A percentile compares a stretch with the other conserved stretches of the same genome.
phyloP scores from a whole-genome alignment of 2,329 filamentous ascomycete species.

The Monosporascus sp. region DNA sequence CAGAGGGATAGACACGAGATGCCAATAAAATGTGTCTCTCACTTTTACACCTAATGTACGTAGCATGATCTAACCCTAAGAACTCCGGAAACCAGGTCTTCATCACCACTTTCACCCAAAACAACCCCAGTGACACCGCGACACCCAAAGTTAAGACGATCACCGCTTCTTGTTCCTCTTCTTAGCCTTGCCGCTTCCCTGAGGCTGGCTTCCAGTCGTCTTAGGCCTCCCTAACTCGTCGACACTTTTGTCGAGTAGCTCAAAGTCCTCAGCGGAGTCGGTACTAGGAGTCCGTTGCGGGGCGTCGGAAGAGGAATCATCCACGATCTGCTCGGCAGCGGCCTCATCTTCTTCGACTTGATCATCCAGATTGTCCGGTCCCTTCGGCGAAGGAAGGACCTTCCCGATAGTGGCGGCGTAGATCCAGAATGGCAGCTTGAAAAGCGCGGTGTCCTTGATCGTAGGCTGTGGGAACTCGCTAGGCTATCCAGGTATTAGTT shows the following conservation, averaged over 20 bases:
- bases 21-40: no score
- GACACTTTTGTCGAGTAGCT: slow-evolving; percentile 57
- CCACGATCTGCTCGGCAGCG: slow-evolving; percentile 24
- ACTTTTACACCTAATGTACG: no score
- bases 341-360: slow-evolving; percentile 33
- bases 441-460: slow-evolving; percentile 75
- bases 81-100: no score
- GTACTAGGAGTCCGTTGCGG: slow-evolving; percentile 49
- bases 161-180: slow-evolving; percentile 54
- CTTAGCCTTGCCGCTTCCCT: slow-evolving; percentile 40
- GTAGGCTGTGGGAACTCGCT: slow-evolving; percentile 75
- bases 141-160: slow-evolving; percentile 4
- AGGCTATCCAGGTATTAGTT: slow-evolving; percentile 42
- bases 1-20: no score
- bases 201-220: slow-evolving; percentile 39
- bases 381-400: slow-evolving; percentile 32
- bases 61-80: no score
- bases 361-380: slow-evolving; percentile 23
- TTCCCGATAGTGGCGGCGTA: slow-evolving; percentile 55
- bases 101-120: no score
- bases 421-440: slow-evolving; percentile 70
- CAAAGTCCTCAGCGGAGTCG: slow-evolving; percentile 57
- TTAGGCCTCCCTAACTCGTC: slow-evolving; percentile 49
- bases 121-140: no score
- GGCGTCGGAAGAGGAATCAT: slow-evolving; percentile 40